These are phyloP conservation scores for Daldinia grandis DNA, from an alignment of 495 filamentous ascomycete species.

Conservation along the genomic window DNA sequence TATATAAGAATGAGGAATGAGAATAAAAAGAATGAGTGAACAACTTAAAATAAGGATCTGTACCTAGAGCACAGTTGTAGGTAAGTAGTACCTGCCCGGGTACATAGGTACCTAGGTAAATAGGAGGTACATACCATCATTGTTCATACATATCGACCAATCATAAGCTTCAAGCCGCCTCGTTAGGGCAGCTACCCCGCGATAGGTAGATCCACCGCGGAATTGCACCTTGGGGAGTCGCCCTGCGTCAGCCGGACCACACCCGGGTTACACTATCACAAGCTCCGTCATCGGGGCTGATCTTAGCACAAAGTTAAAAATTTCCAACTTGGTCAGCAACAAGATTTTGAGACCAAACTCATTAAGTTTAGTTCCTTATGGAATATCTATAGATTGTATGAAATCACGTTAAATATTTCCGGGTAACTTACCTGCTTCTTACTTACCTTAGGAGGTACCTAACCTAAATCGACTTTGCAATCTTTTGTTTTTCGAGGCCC, in stretches of 20 bases:
- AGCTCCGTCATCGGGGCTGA: slow-evolving; percentile 39
- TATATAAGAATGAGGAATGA: background rate
- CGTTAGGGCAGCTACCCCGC: slow-evolving; percentile 40
- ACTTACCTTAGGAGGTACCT: no score
- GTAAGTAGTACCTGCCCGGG: no score
- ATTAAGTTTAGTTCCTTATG: slow-evolving; percentile 7
- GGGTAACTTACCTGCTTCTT: background rate
- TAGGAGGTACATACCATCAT: background rate
- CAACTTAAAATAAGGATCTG: background rate
- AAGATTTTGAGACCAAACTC: slow-evolving; percentile 11
- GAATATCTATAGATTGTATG: background rate
- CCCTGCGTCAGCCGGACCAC: background rate
- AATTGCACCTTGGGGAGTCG: slow-evolving; percentile 3
- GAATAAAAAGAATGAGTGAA: background rate
- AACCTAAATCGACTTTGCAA: background rate
- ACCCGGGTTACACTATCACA: background rate
- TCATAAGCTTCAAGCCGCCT: slow-evolving; percentile 18
- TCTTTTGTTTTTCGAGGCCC: background rate
- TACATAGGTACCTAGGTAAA: background rate
- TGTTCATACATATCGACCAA: slow-evolving; percentile 12
- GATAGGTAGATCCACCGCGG: slow-evolving; percentile 16
- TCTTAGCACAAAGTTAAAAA: slow-evolving; percentile 33
- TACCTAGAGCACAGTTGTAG: no score
- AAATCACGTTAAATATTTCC: background rate
- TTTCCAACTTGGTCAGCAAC: slow-evolving; percentile 26